Evolutionary conservation across 108 stramenopile genomes (phyloP), one percentile per base, ranked within the genome.

Genomic region (Pseudonitzschia delicatissima): DNA sequence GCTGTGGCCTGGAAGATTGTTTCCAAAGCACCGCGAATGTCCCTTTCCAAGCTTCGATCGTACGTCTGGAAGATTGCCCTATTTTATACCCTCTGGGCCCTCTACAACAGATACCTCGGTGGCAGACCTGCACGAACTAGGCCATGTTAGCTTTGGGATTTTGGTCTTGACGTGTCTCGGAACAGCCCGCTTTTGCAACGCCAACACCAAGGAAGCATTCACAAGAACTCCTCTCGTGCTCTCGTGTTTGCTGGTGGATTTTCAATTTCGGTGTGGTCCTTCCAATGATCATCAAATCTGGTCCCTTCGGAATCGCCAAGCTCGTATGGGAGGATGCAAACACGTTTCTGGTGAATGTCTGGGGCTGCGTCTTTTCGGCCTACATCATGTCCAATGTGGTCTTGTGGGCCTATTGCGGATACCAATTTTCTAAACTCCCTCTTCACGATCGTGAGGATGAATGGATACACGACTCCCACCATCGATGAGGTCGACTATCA

Each of bases 11-110:
- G 45, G 45, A 13, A 45, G n/a, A n/a, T n/a, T 13, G 45, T 45
- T 13, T 13, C 13, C 15, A 15, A 5, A n/a, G 4, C 45, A 3
- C 5, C 18, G n/a, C 9, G 9, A 6, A n/a, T n/a, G n/a, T n/a
- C 4, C 9, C 45, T 12, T n/a, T 4, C 15, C 15, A 4, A 4
- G 45, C 45, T 45, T n/a, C 45, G 45, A 11, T 31, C 34, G 0
- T 1, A 21, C 13, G 66, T 67, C 12, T 67, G 66, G 66, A 67
- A 67, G 35, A 36, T 67, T 34, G 50, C 69, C 28, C 9, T 45
- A 6, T 70, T 70, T 35, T 70, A 70, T 25, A 45, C 44, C 9
- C 29, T 61, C 4, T 70, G 69, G 69, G 69, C 69, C 2, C 42
- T 70, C 15, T 62, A 61, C 48, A 70, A 70, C 32, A 44, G 36